A percentile compares a stretch with the other conserved stretches of the same genome.
Evolutionary conservation across 805 yeast genomes (phyloP).

Genomic region (Monosporozyma solicola): DNA sequence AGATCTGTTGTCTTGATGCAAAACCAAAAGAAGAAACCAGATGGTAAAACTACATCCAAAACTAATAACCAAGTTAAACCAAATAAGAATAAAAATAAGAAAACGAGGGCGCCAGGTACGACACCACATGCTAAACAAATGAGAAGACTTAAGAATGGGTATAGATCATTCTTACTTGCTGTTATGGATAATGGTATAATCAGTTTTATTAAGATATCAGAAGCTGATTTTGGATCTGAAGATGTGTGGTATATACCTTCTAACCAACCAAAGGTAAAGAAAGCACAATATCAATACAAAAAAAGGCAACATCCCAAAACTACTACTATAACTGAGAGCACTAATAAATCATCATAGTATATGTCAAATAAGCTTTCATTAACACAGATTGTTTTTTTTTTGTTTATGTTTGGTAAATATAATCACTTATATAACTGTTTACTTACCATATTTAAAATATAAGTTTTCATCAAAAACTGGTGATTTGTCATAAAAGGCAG

Average conservation of each 20-base stretch:
- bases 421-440: background rate
- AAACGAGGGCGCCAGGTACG: conserved; percentile 8
- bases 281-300: background rate
- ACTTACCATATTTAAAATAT: conserved; percentile 32
- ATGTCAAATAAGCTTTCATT: no score
- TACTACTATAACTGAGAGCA: background rate
- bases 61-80: conserved; percentile 1
- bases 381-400: no score
- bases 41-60: background rate
- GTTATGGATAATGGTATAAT: conserved; percentile 68
- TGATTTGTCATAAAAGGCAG: conserved; percentile 40
- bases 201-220: conserved; percentile 49
- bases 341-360: background rate
- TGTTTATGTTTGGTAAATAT: no score
- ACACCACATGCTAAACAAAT: conserved; percentile 28
- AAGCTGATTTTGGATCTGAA: conserved; percentile 39
- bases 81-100: conserved; percentile 7
- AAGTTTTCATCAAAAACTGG: conserved; percentile 42
- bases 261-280: background rate
- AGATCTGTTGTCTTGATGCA: conserved; percentile 8
- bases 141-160: conserved; percentile 42
- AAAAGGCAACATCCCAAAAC: background rate
- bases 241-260: conserved; percentile 27
- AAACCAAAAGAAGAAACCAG: conserved; percentile 4
- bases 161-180: conserved; percentile 49